These are phyloP conservation scores for Gypsophila paniculata DNA, from an alignment of 179 eudicot genomes.

Conservation along the genomic window DNA sequence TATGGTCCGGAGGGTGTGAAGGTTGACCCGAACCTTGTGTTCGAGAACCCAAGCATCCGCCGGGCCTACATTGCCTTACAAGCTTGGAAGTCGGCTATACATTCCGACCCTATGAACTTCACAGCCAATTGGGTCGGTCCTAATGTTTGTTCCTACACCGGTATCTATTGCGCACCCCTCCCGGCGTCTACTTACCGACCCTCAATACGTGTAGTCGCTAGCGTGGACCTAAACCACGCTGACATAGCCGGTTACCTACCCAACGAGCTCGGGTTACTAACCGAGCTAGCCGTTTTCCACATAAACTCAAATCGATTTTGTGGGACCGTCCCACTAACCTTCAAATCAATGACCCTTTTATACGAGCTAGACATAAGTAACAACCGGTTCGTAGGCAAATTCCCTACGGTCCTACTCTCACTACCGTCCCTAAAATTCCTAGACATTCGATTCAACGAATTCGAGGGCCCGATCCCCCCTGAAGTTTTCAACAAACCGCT, in stretches of 20 bases:
- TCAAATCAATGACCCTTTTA: slow-evolving; percentile 23
- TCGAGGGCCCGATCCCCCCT: slow-evolving; percentile 36
- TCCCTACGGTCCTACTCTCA: slow-evolving; percentile 29
- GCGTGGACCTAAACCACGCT: slow-evolving; percentile 44
- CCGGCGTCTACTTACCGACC: slow-evolving; percentile 12
- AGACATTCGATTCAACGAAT: slow-evolving; percentile 40
- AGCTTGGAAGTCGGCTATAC: slow-evolving; percentile 38
- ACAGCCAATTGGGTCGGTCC: slow-evolving; percentile 41
- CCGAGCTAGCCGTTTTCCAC: slow-evolving; percentile 42
- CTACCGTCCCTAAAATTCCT: slow-evolving; percentile 35
- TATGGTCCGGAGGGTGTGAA: slow-evolving; percentile 20
- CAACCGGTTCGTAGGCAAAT: slow-evolving; percentile 37
- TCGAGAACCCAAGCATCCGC: slow-evolving; percentile 29
- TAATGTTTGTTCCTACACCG: slow-evolving; percentile 36
- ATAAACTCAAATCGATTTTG: slow-evolving; percentile 44
- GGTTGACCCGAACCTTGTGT: slow-evolving; percentile 15
- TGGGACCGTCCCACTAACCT: slow-evolving; percentile 32
- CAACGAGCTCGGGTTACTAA: slow-evolving; percentile 31
- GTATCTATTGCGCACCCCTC: slow-evolving; percentile 34
- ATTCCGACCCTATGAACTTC: slow-evolving; percentile 42
- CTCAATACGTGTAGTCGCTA: slow-evolving; percentile 35
- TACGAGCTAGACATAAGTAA: slow-evolving; percentile 43
- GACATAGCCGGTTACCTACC: slow-evolving; percentile 42
- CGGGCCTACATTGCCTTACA: slow-evolving; percentile 40
- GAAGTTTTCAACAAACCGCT: slow-evolving; percentile 36